Evolutionary conservation across 2,329 filamentous ascomycete species (phyloP).

Genomic region (Coniochaeta prunicola): DNA sequence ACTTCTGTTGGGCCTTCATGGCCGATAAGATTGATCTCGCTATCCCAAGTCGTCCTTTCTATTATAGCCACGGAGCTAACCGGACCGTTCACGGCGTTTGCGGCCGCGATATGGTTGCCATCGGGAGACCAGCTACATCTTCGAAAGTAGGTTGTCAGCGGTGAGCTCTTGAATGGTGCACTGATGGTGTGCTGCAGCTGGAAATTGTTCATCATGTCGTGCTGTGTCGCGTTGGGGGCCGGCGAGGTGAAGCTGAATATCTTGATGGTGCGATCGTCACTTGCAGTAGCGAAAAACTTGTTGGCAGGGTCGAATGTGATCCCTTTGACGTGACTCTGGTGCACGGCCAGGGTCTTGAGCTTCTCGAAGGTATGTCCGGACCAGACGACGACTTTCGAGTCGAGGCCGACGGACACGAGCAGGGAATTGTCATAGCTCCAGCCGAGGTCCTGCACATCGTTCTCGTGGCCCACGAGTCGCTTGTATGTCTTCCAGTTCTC

Average conservation of each 20-base stretch:
- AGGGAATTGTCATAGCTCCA: slow-evolving; percentile 97
- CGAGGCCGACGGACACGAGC: slow-evolving; percentile 88
- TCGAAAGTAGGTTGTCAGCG: slow-evolving; percentile 93
- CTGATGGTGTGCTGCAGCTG: slow-evolving; percentile 87
- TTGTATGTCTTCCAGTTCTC: slow-evolving; percentile 98
- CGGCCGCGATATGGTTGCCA: slow-evolving; percentile 91
- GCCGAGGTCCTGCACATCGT: slow-evolving; percentile 94
- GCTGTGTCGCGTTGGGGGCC: slow-evolving; percentile 80
- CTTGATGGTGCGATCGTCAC: slow-evolving; percentile 93
- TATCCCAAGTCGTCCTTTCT: slow-evolving; percentile 85
- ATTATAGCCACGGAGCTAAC: slow-evolving; percentile 97
- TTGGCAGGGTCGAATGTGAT: slow-evolving; percentile 98
- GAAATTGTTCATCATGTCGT: slow-evolving; percentile 97
- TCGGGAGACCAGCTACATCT: slow-evolving; percentile 97
- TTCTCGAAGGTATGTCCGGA: slow-evolving; percentile 98
- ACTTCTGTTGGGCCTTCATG: slow-evolving; percentile 97
- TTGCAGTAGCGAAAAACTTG: slow-evolving; percentile 98
- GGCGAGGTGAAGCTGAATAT: slow-evolving; percentile 93
- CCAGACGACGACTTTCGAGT: slow-evolving; percentile 98
- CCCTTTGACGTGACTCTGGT: slow-evolving; percentile 97
- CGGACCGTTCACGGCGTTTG: slow-evolving; percentile 94
- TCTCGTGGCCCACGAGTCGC: slow-evolving; percentile 91
- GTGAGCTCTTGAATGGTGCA: slow-evolving; percentile 81
- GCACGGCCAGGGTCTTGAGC: slow-evolving; percentile 84
- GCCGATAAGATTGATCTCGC: slow-evolving; percentile 93